These are phyloP conservation scores for Martiniozyma abietophila DNA, from an alignment of 805 yeast genomes.

Conservation along the genomic window DNA sequence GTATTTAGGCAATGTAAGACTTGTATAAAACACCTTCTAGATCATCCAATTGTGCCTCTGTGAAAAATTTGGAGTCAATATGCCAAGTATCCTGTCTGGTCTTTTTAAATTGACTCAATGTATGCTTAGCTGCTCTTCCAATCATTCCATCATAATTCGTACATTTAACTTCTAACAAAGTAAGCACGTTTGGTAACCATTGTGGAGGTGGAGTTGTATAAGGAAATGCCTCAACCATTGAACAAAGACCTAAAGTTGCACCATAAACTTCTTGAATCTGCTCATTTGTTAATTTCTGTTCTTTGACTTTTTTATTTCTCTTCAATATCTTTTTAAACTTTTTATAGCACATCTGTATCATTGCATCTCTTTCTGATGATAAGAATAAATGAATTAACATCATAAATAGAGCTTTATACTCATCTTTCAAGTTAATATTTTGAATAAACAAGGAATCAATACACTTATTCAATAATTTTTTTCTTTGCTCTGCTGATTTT, in stretches of 20 bases:
- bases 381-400: conserved; percentile 65
- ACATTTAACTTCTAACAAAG: conserved; percentile 61
- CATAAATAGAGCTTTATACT: conserved; percentile 66
- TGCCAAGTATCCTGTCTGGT: conserved; percentile 96
- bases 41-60: conserved; percentile 74
- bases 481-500: conserved; percentile 39
- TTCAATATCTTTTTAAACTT: conserved; percentile 35
- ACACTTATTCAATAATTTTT: conserved; percentile 41
- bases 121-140: conserved; percentile 76
- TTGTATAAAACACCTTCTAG: conserved; percentile 91
- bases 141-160: conserved; percentile 66
- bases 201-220: conserved; percentile 83
- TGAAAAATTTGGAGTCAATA: conserved; percentile 67
- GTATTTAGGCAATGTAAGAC: conserved; percentile 40
- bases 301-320: conserved; percentile 22
- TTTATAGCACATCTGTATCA: conserved; percentile 34
- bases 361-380: conserved; percentile 34
- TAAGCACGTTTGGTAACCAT: conserved; percentile 76
- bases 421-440: conserved; percentile 66
- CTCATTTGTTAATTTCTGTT: conserved; percentile 30
- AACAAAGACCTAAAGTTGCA: conserved; percentile 81
- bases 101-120: conserved; percentile 77
- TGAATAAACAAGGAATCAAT: conserved; percentile 46
- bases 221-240: conserved; percentile 82
- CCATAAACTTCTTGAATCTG: conserved; percentile 58